These are phyloP conservation scores for Ganoderma sinense DNA, from an alignment of 1,284 basidiomycete species.

Conservation along the genomic window DNA sequence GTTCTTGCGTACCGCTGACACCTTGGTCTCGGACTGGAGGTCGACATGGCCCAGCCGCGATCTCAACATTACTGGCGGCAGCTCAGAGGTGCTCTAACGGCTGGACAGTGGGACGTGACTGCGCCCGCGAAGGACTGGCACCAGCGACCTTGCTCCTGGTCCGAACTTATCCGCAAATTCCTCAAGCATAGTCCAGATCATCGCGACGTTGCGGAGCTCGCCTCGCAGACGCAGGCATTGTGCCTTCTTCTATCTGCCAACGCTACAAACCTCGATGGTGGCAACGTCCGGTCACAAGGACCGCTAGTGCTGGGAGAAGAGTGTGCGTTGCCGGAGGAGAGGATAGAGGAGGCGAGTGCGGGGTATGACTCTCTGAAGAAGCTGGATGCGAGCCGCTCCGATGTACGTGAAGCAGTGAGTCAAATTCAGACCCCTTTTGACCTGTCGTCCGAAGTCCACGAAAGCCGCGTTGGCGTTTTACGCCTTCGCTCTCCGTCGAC, in stretches of 20 bases:
- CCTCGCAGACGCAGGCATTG: constrained; percentile 71
- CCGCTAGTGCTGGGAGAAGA: constrained; percentile 59
- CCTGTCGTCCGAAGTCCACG: constrained; percentile 53
- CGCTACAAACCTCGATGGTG: constrained; percentile 49
- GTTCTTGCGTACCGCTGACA: too few relatives aligned
- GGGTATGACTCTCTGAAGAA: constrained; percentile 61
- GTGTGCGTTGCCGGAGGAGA: constrained; percentile 61
- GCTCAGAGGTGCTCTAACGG: constrained; percentile 69
- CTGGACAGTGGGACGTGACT: constrained; percentile 70
- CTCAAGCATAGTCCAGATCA: constrained; percentile 82
- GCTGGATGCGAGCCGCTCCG: constrained; percentile 59
- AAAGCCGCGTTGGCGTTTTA: constrained; percentile 77
- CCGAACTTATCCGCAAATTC: constrained; percentile 86
- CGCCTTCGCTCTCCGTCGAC: constrained; percentile 75
- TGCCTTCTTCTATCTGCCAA: constrained; percentile 62
- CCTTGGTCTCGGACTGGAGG: neutral
- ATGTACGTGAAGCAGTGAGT: constrained; percentile 55
- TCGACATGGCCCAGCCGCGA: constrained; percentile 55
- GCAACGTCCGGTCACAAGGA: constrained; percentile 46
- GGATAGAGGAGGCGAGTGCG: constrained; percentile 56
- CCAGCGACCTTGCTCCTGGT: constrained; percentile 71
- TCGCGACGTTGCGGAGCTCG: constrained; percentile 68
- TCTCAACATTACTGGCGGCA: constrained; percentile 79
- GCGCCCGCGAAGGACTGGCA: constrained; percentile 71
- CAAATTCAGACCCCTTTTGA: constrained; percentile 16